Evolutionary conservation across 164 flowering plant species (phyloP).

Genomic region (Umbilicus rupestris): DNA sequence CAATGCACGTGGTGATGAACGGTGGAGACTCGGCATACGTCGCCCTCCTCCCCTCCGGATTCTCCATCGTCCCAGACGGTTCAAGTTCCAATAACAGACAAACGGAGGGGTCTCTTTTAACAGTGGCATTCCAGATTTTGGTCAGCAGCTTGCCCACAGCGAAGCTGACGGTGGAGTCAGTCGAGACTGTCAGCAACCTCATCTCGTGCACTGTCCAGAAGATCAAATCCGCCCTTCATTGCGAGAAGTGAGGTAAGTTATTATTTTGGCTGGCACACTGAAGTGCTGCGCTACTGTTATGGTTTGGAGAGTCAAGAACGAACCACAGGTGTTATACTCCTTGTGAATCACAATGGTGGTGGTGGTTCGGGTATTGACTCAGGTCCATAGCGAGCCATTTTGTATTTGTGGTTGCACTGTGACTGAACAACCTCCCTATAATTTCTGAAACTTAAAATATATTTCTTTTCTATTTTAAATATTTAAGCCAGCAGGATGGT

Average conservation of each 20-base stretch:
- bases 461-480: no score
- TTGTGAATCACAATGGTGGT: constrained; percentile 40
- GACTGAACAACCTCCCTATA: neutral
- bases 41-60: constrained; percentile 88
- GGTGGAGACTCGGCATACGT: constrained; percentile 96
- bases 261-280: neutral
- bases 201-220: constrained; percentile 95
- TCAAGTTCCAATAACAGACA: constrained; percentile 30
- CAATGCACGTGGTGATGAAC: constrained; percentile 94
- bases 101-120: constrained; percentile 66
- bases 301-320: constrained; percentile 95
- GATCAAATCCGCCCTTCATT: constrained; percentile 83
- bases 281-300: constrained; percentile 2
- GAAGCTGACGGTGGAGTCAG: constrained; percentile 90
- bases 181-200: constrained; percentile 90
- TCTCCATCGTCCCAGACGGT: constrained; percentile 80
- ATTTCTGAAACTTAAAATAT: no score
- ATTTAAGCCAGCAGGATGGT: no score
- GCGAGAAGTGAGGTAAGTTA: constrained; percentile 41
- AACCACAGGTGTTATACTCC: constrained; percentile 51
- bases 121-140: constrained; percentile 89
- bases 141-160: constrained; percentile 91
- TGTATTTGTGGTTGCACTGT: neutral
- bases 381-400: constrained; percentile 11
- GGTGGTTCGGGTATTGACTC: constrained; percentile 99